Conservation (phyloP, 1,284 basidiomycete genomes). For the Erythrobasidium hasegawianum region DNA sequence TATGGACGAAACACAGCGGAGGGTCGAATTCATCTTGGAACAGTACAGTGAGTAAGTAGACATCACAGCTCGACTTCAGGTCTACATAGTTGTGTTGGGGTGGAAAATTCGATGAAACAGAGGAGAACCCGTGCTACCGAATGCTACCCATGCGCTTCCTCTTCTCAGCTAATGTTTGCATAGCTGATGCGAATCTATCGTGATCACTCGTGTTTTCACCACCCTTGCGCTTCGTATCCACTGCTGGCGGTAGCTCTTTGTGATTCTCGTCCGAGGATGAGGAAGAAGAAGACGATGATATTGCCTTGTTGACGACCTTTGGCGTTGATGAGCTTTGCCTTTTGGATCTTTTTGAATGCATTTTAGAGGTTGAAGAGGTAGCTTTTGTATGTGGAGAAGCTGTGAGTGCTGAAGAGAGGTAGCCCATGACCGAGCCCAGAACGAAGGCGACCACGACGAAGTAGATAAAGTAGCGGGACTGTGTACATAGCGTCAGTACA, state of each 20-base stretch:
- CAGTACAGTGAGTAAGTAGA: too few relatives aligned
- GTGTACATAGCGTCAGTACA: background rate
- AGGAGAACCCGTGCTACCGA: too few relatives aligned
- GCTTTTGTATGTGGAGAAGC: background rate
- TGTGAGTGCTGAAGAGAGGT: constrained; percentile 12
- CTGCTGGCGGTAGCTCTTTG: background rate
- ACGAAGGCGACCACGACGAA: constrained; percentile 10
- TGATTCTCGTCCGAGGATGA: background rate
- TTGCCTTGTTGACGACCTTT: background rate
- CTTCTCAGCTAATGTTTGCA: constrained; percentile 10
- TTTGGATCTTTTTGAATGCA: background rate
- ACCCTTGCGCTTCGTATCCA: background rate
- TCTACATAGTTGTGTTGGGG: too few relatives aligned
- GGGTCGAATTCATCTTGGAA: too few relatives aligned
- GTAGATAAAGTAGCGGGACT: constrained; percentile 27
- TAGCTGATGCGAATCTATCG: constrained; percentile 16
- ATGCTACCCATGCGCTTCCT: constrained; percentile 5
- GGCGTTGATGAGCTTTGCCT: background rate
- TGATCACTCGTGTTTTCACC: background rate
- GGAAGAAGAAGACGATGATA: background rate
- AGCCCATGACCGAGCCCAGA: constrained; percentile 10
- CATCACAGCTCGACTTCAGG: too few relatives aligned
- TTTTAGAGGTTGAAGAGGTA: background rate
- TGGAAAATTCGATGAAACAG: too few relatives aligned
- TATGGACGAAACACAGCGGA: too few relatives aligned